Evolutionary conservation across 192 early-diverging fungal genomes (phyloP), one percentile per base, ranked within the genome.

Genomic region (Cladochytrium replicatum): DNA sequence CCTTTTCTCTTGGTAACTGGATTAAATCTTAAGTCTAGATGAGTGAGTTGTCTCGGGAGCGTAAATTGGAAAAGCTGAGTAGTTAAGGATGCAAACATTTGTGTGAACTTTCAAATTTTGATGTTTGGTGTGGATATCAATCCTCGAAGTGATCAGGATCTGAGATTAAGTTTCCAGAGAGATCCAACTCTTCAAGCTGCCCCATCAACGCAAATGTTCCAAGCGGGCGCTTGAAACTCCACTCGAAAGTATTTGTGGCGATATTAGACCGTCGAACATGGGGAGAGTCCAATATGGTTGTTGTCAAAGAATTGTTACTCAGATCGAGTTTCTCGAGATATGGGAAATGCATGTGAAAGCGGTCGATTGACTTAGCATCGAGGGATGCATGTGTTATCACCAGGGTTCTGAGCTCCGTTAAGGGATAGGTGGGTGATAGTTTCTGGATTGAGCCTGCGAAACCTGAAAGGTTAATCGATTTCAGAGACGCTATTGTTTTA

Each of bases 271-370:
- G n/a, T n/a, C n/a, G n/a, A n/a, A n/a, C n/a, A n/a, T n/a, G n/a
- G n/a, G n/a, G n/a, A n/a, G n/a, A n/a, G n/a, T n/a, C n/a, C n/a
- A n/a, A n/a, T n/a, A n/a, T n/a, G n/a, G n/a, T n/a, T n/a, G n/a
- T n/a, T n/a, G n/a, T n/a, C n/a, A n/a, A n/a, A n/a, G n/a, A n/a
- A 40, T 77, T 77, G 41, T 70, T 73, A 31, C 61, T 68, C 38
- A 71, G 19, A 32, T 77, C 69, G n/a, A 77, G 54, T 3, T n/a
- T 17, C 47, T 64, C 62, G 3, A 77, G 52, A 17, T 22, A 28
- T 2, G 65, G 52, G 27, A 69, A 63, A 19, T 47, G 43, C 22
- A 17, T 37, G 13, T 44, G 13, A 13, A 44, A 44, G 13, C 17
- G 11, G 11, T 44, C 43, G n/a, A 26, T 13, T 37, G 32, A 13